Conservation (phyloP, 2,329 filamentous ascomycete genomes). For the Graphilbum ipis-grandicollis region DNA sequence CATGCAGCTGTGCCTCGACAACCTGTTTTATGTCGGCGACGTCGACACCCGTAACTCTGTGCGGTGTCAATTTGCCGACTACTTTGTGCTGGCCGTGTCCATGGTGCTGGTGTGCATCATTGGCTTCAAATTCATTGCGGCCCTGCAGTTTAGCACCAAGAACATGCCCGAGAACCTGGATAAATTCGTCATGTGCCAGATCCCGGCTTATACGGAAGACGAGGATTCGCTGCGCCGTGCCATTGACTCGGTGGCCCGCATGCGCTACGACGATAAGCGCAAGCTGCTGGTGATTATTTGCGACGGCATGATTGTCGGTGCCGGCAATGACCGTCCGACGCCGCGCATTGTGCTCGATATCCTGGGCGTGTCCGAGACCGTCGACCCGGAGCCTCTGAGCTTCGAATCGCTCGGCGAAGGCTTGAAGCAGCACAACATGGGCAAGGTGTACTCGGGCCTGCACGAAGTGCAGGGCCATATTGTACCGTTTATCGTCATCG, state of each 20-base stretch:
- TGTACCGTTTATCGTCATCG: slow-evolving; percentile 88
- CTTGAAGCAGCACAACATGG: slow-evolving; percentile 98
- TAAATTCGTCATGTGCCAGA: slow-evolving; percentile 96
- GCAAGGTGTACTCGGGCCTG: slow-evolving; percentile 91
- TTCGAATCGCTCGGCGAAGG: slow-evolving; percentile 95
- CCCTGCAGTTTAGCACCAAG: slow-evolving; percentile 82
- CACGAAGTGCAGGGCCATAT: slow-evolving; percentile 98
- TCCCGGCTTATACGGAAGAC: slow-evolving; percentile 95
- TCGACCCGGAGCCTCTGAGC: slow-evolving; percentile 88
- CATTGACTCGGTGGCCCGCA: slow-evolving; percentile 86
- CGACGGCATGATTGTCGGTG: slow-evolving; percentile 98
- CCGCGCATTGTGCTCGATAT: slow-evolving; percentile 95
- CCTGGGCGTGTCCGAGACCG: slow-evolving; percentile 79
- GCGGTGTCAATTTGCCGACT: slow-evolving; percentile 73
- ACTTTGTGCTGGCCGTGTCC: slow-evolving; percentile 75
- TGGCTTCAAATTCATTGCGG: slow-evolving; percentile 90
- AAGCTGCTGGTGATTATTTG: slow-evolving; percentile 87
- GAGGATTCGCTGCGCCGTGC: slow-evolving; percentile 93
- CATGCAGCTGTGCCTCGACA: slow-evolving; percentile 76
- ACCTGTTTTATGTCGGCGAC: slow-evolving; percentile 86
- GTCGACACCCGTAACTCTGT: slow-evolving; percentile 79
- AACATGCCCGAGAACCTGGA: slow-evolving; percentile 90
- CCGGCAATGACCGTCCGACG: slow-evolving; percentile 91
- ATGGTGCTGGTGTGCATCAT: slow-evolving; percentile 67
- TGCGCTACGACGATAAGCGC: slow-evolving; percentile 96